A percentile compares a stretch with the other conserved stretches of the same genome.
Conservation (phyloP, 352 stramenopile genomes). For the Pilasporangium apinafurcum region DNA sequence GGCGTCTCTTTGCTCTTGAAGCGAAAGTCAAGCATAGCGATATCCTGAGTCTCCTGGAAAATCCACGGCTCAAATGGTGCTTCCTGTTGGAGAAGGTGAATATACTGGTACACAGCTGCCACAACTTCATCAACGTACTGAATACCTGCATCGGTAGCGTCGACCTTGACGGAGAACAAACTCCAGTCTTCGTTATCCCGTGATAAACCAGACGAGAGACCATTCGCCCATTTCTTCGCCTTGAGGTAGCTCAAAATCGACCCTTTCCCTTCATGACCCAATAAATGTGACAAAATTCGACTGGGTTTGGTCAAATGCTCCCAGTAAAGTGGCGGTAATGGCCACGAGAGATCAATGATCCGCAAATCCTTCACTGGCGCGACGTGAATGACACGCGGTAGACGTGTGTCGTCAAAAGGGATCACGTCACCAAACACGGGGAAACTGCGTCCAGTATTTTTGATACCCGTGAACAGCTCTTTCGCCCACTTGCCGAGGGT, state of each 20-base stretch:
- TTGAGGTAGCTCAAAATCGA: constrained; percentile 93
- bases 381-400: constrained; percentile 46
- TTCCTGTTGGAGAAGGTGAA: constrained; percentile 38
- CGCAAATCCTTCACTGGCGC: constrained; percentile 61
- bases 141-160: constrained; percentile 62
- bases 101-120: constrained; percentile 55
- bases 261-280: constrained; percentile 91
- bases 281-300: constrained; percentile 83
- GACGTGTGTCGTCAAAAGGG: constrained; percentile 39
- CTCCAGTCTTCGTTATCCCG: constrained; percentile 68
- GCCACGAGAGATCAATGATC: constrained; percentile 71
- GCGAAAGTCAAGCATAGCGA: constrained; percentile 51
- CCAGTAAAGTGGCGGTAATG: constrained; percentile 36
- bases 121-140: constrained; percentile 56
- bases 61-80: constrained; percentile 51
- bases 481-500: constrained; percentile 71
- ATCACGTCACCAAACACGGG: constrained; percentile 43
- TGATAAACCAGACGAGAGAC: constrained; percentile 52
- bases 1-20: constrained; percentile 80
- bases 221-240: constrained; percentile 63
- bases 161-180: constrained; percentile 62
- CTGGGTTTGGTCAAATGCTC: constrained; percentile 63
- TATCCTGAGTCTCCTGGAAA: constrained; percentile 55
- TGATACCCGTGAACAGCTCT: constrained; percentile 78
- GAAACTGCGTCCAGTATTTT: constrained; percentile 49